These are phyloP conservation scores for Theileria equi DNA, from an alignment of 169 alveolate genomes.

Conservation along the genomic window DNA sequence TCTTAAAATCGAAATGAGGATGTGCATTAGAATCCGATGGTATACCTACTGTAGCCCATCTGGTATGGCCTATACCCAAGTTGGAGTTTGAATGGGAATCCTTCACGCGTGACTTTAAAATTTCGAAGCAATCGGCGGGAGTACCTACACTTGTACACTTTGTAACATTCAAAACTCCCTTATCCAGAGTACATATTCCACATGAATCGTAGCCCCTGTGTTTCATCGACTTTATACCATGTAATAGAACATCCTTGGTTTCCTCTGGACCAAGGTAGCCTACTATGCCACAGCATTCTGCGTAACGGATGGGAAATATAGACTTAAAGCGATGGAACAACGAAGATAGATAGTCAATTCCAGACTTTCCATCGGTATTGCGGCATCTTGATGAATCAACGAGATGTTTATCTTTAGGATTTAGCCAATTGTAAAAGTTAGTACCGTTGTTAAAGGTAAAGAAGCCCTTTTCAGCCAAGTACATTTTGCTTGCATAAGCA, in stretches of 20 bases:
- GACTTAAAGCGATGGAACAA: too few relatives aligned
- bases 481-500: too few relatives aligned
- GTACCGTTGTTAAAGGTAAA: too few relatives aligned
- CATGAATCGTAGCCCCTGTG: conserved; percentile 95
- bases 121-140: conserved; percentile 82
- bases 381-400: too few relatives aligned
- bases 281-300: conserved; percentile 85
- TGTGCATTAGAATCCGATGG: conserved; percentile 95
- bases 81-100: conserved; percentile 76
- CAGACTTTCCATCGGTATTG: too few relatives aligned
- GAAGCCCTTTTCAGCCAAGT: too few relatives aligned
- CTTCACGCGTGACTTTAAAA: conserved; percentile 69
- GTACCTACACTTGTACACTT: conserved; percentile 71
- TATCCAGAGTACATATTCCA: conserved; percentile 87
- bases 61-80: conserved; percentile 96
- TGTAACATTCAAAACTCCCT: conserved; percentile 78
- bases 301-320: too few relatives aligned
- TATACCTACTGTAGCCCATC: conserved; percentile 99
- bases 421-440: too few relatives aligned
- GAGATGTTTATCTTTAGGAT: too few relatives aligned
- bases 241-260: conserved; percentile 78
- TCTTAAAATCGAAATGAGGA: conserved; percentile 92
- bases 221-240: conserved; percentile 85
- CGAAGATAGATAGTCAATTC: too few relatives aligned
- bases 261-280: conserved; percentile 84